Base-by-base conservation (phyloP, 169 alveolate species). In the Plasmodium gonderi region DNA sequence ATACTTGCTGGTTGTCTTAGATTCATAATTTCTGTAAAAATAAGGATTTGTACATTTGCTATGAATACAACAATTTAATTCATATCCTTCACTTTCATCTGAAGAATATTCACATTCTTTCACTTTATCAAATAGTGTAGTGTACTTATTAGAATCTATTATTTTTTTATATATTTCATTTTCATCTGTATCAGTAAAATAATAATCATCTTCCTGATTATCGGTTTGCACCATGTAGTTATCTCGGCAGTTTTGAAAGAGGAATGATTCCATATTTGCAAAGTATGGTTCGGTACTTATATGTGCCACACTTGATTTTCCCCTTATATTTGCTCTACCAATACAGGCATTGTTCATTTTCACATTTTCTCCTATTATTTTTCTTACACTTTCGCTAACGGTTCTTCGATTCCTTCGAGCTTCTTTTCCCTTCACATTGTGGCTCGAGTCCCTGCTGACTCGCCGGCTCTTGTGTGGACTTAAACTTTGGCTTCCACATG, bases 1-100 rank as follows among this genome's bases (percentile, higher is more conserved):
- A 54, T 85, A 85, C 42, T 77, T 85, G 26, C 54, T 75, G 17
- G 79, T 85, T 26, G 67, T 85, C 9, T 12, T 36, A 0, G 87
- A 75, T 11, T 85, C 51, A 31, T 85, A 85, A 74, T 60, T 85
- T 85, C 67, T 74, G 67, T 51, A 85, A 77, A 51, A 81, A 75
- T 74, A 85, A 4, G 85, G 87, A 74, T 33, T 74, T 60, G 54
- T 54, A 20, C 67, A 26, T 75, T 85, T 85, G 38, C 92, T 85
- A 54, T 85, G 85, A 40, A 85, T 85, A 65, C 87, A 85, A 85
- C 89, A 38, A n/a, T 74, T 51, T 54, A 85, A 75, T 85, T 85
- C 92, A 77, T 74, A 85, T 11, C 77, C 92, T 85, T 85, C 92
- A n/a, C 92, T 85, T 85, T 85, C 92, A 65, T 85, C 92, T 3